Percentiles rank a stretch among this genome's conserved stretches.
These are phyloP conservation scores for Aspergillus caelatus DNA, from an alignment of 2,329 filamentous ascomycete species.

Conservation along the genomic window DNA sequence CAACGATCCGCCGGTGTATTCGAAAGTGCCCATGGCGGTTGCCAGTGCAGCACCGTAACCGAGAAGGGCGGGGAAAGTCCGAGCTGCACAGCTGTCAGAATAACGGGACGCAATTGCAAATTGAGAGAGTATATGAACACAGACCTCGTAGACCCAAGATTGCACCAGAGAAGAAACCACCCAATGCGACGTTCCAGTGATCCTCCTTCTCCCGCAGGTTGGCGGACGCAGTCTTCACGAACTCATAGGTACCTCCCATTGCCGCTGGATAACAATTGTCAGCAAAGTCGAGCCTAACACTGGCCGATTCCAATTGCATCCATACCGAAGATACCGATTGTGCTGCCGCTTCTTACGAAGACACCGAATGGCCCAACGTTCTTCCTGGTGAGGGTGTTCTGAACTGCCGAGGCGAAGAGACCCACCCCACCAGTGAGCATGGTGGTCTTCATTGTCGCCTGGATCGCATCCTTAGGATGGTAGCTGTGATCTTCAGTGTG, in stretches of 20 bases:
- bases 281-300: slow-evolving; percentile 3
- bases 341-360: slow-evolving; percentile 76
- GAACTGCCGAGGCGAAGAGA: slow-evolving; percentile 73
- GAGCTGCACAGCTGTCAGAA: slow-evolving; percentile 45
- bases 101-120: slow-evolving; percentile 6
- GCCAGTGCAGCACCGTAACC: slow-evolving; percentile 67
- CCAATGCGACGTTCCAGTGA: slow-evolving; percentile 71
- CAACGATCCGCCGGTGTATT: slow-evolving; percentile 67
- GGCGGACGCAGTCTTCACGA: slow-evolving; percentile 73
- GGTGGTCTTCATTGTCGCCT: slow-evolving; percentile 65
- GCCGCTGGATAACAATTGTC: slow-evolving; percentile 56
- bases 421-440: slow-evolving; percentile 69
- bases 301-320: slow-evolving; percentile 2
- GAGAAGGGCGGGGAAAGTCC: slow-evolving; percentile 70
- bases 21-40: slow-evolving; percentile 63
- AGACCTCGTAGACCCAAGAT: slow-evolving; percentile 73
- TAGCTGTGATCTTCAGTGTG: slow-evolving; percentile 57
- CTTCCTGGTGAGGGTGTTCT: slow-evolving; percentile 81
- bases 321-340: slow-evolving; percentile 70
- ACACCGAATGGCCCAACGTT: slow-evolving; percentile 82
- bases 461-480: slow-evolving; percentile 75
- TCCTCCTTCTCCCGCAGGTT: slow-evolving; percentile 88
- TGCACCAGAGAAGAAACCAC: slow-evolving; percentile 74
- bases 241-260: slow-evolving; percentile 75
- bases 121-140: slow-evolving; percentile 18